A percentile compares a stretch with the other conserved stretches of the same genome.
phyloP scores from a whole-genome alignment of 2,329 filamentous ascomycete species.

The Paraconiothyrium sp. region DNA sequence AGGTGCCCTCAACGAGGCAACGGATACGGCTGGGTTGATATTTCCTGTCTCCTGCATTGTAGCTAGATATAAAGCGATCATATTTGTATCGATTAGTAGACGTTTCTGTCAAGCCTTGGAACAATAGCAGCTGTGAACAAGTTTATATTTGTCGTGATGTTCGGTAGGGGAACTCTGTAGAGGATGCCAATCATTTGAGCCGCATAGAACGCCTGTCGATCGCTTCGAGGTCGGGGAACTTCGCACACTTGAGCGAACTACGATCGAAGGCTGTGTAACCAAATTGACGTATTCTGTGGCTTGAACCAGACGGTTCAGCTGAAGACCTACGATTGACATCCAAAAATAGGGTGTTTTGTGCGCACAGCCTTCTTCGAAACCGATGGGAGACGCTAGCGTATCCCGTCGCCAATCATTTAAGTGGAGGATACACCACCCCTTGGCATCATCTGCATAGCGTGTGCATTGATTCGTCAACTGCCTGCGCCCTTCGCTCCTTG shows the following conservation, averaged over 20 bases:
- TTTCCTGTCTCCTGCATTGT: not conserved
- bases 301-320: not conserved
- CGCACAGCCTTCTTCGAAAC: constrained; percentile 12
- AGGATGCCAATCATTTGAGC: not conserved
- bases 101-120: not conserved
- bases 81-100: not conserved
- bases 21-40: constrained; percentile 16
- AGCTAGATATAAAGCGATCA: not conserved
- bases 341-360: not conserved
- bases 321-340: not conserved
- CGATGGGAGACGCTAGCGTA: not conserved
- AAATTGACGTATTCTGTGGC: not conserved
- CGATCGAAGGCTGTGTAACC: not conserved
- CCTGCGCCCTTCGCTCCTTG: not conserved
- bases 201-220: not conserved
- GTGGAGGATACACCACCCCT: not conserved
- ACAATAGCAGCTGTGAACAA: too few species aligned
- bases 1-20: constrained; percentile 10
- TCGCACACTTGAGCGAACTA: not conserved
- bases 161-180: not conserved
- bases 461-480: not conserved
- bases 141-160: too few species aligned
- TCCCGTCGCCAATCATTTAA: not conserved
- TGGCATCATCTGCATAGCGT: not conserved
- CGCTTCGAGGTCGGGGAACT: not conserved